Percentiles rank a stretch among this genome's conserved stretches.
Evolutionary conservation across 2,329 filamentous ascomycete species (phyloP).

Genomic region (Trichoderma cornu-damae): DNA sequence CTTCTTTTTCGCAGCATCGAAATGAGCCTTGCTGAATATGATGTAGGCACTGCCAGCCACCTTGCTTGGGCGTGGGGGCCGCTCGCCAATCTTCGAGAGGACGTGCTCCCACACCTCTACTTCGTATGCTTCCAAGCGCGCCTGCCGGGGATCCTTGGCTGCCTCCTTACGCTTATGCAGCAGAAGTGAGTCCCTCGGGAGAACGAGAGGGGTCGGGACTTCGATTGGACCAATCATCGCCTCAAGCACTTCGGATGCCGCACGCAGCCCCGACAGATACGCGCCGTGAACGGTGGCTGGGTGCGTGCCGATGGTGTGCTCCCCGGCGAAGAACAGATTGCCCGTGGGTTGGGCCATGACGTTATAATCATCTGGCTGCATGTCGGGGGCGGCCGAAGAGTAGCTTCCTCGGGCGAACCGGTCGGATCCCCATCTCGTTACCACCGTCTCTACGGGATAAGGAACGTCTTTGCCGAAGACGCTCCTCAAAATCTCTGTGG

Average conservation of each 20-base stretch:
- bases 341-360: slow-evolving; percentile 79
- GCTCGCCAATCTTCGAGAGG: slow-evolving; percentile 60
- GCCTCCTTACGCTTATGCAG: slow-evolving; percentile 53
- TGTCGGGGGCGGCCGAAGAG: slow-evolving; percentile 81
- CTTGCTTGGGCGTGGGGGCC: slow-evolving; percentile 66
- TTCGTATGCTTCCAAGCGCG: slow-evolving; percentile 54
- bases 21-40: slow-evolving; percentile 76
- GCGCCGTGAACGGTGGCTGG: slow-evolving; percentile 96
- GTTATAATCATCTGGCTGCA: slow-evolving; percentile 85
- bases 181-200: slow-evolving; percentile 52
- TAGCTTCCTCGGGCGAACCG: slow-evolving; percentile 91
- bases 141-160: slow-evolving; percentile 46
- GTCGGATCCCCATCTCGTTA: slow-evolving; percentile 90
- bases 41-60: slow-evolving; percentile 80
- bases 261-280: slow-evolving; percentile 87
- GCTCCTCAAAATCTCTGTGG: slow-evolving; percentile 68
- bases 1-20: slow-evolving; percentile 54
- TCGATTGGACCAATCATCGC: slow-evolving; percentile 75
- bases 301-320: slow-evolving; percentile 92
- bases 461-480: slow-evolving; percentile 71
- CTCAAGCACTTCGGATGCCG: slow-evolving; percentile 79
- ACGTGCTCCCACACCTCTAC: slow-evolving; percentile 49
- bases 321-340: slow-evolving; percentile 90
- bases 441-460: slow-evolving; percentile 74
- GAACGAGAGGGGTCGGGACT: slow-evolving; percentile 69